phyloP scores from a whole-genome alignment of 768 basidiomycete genomes.

The Suillus plorans region DNA sequence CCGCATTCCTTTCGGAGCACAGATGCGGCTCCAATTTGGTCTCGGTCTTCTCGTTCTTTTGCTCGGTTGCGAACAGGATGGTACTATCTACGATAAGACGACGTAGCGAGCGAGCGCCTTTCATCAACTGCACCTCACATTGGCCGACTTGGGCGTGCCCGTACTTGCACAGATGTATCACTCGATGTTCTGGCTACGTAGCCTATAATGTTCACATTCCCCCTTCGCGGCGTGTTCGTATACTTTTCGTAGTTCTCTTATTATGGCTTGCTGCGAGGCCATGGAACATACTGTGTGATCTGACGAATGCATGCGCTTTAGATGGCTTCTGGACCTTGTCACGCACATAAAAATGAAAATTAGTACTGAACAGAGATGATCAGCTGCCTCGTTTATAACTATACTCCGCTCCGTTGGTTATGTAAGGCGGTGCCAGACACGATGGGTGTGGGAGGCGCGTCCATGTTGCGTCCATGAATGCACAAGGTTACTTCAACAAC shows the following conservation, averaged over 20 bases:
- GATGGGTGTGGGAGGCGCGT: constrained; percentile 11
- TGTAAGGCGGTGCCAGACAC: constrained; percentile 18
- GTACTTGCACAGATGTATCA: neutral
- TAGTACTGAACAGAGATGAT: neutral
- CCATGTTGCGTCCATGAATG: neutral
- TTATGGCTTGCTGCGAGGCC: neutral
- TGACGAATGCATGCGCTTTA: neutral
- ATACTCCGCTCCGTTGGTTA: constrained; percentile 13
- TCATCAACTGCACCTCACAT: neutral
- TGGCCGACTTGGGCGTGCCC: neutral
- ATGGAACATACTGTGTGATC: neutral
- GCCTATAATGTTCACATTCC: neutral
- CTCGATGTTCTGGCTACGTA: neutral
- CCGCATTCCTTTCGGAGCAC: neutral
- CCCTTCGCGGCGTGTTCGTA: neutral
- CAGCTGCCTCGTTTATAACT: neutral
- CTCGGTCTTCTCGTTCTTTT: neutral
- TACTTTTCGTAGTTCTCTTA: neutral
- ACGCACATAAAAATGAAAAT: neutral
- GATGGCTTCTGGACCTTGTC: neutral
- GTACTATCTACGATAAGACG: neutral
- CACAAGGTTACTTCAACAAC: constrained; percentile 4
- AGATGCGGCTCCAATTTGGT: neutral
- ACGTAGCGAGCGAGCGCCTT: no score
- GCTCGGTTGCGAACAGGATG: neutral